These are phyloP conservation scores for Alternaria ethzedia DNA, from an alignment of 2,329 filamentous ascomycete species.

Conservation along the genomic window DNA sequence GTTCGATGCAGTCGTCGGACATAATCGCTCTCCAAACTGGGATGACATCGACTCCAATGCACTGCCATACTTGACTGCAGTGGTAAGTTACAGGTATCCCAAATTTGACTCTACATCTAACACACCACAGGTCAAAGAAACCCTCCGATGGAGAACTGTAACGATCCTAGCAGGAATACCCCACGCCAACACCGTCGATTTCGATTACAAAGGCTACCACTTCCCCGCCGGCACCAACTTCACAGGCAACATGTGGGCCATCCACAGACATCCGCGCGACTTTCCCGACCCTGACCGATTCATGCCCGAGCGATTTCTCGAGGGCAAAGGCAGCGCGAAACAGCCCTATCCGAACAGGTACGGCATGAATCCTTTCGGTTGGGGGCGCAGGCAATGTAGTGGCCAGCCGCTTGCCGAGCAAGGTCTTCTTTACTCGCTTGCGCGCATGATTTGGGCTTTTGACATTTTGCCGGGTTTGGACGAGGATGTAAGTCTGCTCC, in stretches of 20 bases:
- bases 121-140: neutral
- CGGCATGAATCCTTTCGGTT: neutral
- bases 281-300: neutral
- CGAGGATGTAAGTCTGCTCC: neutral
- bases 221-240: neutral
- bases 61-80: neutral
- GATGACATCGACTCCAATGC: neutral
- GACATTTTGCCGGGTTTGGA: fast-evolving
- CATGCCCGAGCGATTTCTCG: neutral
- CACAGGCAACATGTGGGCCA: neutral
- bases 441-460: neutral
- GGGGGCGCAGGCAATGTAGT: neutral
- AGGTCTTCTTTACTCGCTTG: neutral
- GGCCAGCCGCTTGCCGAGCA: neutral
- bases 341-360: neutral
- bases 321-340: neutral
- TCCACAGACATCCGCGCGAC: neutral
- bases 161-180: neutral
- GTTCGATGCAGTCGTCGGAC: neutral
- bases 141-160: neutral
- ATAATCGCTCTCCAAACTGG: neutral
- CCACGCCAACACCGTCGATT: neutral
- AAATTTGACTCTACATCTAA: too few relatives aligned
- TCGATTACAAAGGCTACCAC: neutral
- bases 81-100: neutral